A percentile compares a stretch with the other conserved stretches of the same genome.
Conservation (phyloP, 768 basidiomycete genomes). For the Naganishia antarctica region DNA sequence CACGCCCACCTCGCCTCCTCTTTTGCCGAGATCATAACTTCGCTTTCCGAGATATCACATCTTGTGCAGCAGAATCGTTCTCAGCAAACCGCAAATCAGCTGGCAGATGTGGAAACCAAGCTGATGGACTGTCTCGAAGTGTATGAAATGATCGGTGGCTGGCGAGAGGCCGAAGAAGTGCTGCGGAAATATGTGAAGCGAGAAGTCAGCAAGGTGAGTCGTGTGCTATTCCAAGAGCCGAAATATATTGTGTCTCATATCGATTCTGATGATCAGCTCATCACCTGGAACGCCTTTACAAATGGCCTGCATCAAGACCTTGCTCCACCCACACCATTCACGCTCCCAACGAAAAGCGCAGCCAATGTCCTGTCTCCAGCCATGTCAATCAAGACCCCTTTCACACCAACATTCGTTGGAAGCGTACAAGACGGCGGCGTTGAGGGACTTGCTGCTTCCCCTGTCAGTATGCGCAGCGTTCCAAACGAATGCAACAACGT, state of each 20-base stretch:
- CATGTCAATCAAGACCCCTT: constrained; percentile 3
- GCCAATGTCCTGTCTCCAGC: background rate
- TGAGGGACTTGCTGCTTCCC: background rate
- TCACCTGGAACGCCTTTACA: background rate
- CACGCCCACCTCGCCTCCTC: constrained; percentile 1
- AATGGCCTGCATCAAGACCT: background rate
- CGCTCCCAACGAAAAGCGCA: background rate
- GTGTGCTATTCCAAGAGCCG: background rate
- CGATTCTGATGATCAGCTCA: background rate
- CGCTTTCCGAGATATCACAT: background rate
- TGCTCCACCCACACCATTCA: background rate
- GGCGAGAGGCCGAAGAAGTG: constrained; percentile 84
- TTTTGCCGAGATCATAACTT: background rate
- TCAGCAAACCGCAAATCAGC: background rate
- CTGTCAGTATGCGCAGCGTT: background rate
- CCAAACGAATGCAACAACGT: constrained; percentile 8
- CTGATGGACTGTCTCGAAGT: constrained; percentile 38
- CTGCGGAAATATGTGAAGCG: constrained; percentile 63
- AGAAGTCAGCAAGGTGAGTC: constrained; percentile 13
- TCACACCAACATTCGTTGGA: constrained; percentile 9
- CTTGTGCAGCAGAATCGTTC: background rate
- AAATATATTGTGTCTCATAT: background rate
- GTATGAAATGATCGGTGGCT: constrained; percentile 61
- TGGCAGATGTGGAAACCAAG: background rate
- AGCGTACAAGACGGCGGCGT: background rate